These are phyloP conservation scores for Hibiscus trionum DNA, from an alignment of 345 rosid genomes.

Conservation along the genomic window DNA sequence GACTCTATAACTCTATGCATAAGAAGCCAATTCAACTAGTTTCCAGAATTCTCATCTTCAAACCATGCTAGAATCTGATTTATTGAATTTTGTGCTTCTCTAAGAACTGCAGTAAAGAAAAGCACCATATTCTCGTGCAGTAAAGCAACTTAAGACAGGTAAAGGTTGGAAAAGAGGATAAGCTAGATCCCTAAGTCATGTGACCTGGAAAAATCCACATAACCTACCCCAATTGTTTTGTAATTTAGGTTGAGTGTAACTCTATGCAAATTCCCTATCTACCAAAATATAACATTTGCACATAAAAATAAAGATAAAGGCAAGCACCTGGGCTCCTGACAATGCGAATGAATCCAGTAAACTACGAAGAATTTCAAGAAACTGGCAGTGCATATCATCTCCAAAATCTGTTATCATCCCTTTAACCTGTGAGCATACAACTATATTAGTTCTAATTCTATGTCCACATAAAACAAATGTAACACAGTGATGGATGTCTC, in stretches of 20 bases:
- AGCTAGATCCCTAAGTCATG: neutral
- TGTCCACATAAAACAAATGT: neutral
- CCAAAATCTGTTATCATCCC: conserved; percentile 96
- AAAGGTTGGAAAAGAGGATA: neutral
- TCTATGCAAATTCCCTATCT: neutral
- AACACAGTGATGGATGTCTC: neutral
- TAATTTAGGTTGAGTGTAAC: neutral
- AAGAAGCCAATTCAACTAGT: neutral
- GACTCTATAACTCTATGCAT: neutral
- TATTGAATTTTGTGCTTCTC: neutral
- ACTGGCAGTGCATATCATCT: conserved; percentile 93
- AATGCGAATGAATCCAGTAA: conserved; percentile 78
- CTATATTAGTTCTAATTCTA: conserved; percentile 2
- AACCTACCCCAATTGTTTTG: neutral
- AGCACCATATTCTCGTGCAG: neutral
- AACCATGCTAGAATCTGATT: neutral
- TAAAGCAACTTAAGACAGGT: neutral
- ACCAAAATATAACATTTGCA: neutral
- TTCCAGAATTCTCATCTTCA: neutral
- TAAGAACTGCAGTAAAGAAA: neutral
- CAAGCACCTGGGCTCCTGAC: conserved; percentile 65
- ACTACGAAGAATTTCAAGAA: conserved; percentile 94
- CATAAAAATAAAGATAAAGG: neutral
- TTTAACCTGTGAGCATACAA: conserved; percentile 52
- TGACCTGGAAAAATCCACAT: neutral